Evolutionary conservation across 2,329 filamentous ascomycete species (phyloP).

Genomic region (Fusarium abutilonis): DNA sequence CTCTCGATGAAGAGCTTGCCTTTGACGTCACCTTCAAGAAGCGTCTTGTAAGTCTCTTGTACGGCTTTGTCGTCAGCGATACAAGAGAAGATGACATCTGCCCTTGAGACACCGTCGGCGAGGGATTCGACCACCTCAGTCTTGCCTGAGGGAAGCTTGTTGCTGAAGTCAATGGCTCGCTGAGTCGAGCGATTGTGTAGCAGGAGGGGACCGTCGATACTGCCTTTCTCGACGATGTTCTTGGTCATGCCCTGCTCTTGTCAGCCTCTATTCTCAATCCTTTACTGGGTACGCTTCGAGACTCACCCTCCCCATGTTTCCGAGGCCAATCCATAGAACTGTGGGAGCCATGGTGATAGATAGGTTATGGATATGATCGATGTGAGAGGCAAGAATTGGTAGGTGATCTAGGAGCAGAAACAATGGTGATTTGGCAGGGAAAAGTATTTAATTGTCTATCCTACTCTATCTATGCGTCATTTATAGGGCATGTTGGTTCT

Average conservation of each 20-base stretch:
- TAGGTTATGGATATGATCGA: neutral
- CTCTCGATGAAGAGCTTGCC: constrained; percentile 87
- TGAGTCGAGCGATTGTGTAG: constrained; percentile 82
- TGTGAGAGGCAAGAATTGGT: neutral
- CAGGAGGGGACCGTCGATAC: constrained; percentile 75
- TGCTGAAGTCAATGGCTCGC: constrained; percentile 71
- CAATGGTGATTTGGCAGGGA: neutral
- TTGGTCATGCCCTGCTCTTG: constrained; percentile 77
- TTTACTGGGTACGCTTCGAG: neutral
- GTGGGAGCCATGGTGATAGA: constrained; percentile 61
- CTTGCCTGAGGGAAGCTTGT: constrained; percentile 68
- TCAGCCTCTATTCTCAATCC: neutral
- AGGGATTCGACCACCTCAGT: constrained; percentile 72
- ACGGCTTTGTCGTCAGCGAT: constrained; percentile 82
- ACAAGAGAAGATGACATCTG: constrained; percentile 85
- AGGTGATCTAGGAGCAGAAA: neutral
- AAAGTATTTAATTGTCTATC: neutral
- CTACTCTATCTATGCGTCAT: neutral
- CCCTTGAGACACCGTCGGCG: constrained; percentile 69
- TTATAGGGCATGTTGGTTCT: neutral
- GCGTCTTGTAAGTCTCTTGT: constrained; percentile 66
- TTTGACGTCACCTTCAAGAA: constrained; percentile 64
- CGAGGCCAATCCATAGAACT: constrained; percentile 82
- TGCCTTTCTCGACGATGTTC: constrained; percentile 82
- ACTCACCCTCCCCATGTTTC: constrained; percentile 85